Evolutionary conservation across 495 filamentous ascomycete species (phyloP), one percentile per base, ranked within the genome.

Genomic region (Penicillium salamii): DNA sequence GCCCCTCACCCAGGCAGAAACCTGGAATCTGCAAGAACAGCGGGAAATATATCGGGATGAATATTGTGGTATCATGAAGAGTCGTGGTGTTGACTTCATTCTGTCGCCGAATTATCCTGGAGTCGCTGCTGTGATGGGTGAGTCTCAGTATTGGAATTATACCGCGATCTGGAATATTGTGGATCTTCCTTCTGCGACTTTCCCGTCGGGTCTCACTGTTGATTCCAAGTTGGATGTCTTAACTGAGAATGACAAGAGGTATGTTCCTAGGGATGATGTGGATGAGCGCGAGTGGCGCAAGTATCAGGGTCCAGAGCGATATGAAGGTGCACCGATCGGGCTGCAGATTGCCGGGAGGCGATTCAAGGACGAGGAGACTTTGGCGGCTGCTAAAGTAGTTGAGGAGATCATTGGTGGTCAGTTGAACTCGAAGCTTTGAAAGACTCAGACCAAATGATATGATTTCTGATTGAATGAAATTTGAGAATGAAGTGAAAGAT

Each of bases 141-240:
- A 79, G 12, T 71, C 78, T 0, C 76, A 78, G 13, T 88, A 86
- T 59, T 88, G 85, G 86, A 76, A 77, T 12, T 91, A 89, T 44
- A 88, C 84, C 0, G 69, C 74, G 3, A 80, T 87, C 50, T 91
- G 86, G 85, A 90, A 91, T 55, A 55, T 88, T 29, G 65, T 89
- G 0, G 85, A 89, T 58, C 83, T 84, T 52, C 87, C 84, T 8
- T 78, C 75, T 17, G 62, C 72, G 3, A 68, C 82, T 0, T 84
- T 87, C 55, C 83, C 82, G 0, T 65, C 63, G 0, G 74, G 76
- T 1, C 53, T 75, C 8, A 62, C 62, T 15, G 77, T 80, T 12
- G 77, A 80, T 38, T 17, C 58, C 7, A 60, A 68, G 38, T 31
- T 69, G 37, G 69, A 70, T 59, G 35, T 33, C 3, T 46, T 62